Percentiles rank a stretch among this genome's conserved stretches.
Evolutionary conservation across 768 basidiomycete genomes (phyloP).

Genomic region (Kwoniella newhampshirensis): DNA sequence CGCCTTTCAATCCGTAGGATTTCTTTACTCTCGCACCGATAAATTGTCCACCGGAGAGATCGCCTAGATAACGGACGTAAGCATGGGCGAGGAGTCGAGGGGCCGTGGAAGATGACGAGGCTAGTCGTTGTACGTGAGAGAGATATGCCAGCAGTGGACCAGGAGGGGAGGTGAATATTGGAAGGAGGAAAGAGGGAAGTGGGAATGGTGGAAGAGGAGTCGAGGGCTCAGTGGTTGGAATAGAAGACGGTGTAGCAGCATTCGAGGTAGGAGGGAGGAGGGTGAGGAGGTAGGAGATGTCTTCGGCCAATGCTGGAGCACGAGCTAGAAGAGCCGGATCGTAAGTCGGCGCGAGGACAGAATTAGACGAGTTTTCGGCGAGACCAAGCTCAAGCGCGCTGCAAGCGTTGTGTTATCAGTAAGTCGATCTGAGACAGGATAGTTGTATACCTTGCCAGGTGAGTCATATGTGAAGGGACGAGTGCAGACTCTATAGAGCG

Average conservation of each 20-base stretch:
- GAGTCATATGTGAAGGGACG: not conserved
- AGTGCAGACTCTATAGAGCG: not conserved
- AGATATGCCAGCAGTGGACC: constrained; percentile 60
- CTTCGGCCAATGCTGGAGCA: constrained; percentile 62
- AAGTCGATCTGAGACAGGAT: too few relatives aligned
- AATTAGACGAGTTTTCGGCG: constrained; percentile 61
- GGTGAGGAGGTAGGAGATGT: constrained; percentile 65
- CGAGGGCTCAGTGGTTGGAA: not conserved
- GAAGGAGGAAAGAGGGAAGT: constrained; percentile 57
- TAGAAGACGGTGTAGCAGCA: not conserved
- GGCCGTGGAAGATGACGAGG: constrained; percentile 52
- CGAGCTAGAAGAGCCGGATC: constrained; percentile 69
- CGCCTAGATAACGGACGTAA: constrained; percentile 79
- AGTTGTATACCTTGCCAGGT: constrained; percentile 3
- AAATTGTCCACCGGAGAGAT: constrained; percentile 74
- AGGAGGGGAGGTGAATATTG: constrained; percentile 59
- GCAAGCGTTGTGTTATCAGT: too few relatives aligned
- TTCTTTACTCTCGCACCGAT: constrained; percentile 66
- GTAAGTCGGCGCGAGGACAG: constrained; percentile 67
- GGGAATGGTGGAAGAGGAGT: constrained; percentile 44
- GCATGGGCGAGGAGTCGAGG: constrained; percentile 69
- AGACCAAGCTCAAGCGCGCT: constrained; percentile 49
- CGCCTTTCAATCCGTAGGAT: constrained; percentile 64
- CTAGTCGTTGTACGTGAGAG: constrained; percentile 60
- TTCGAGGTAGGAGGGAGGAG: constrained; percentile 62